Evolutionary conservation across 1,139 yeast species (phyloP).

Genomic region (Kodamaea sp.): DNA sequence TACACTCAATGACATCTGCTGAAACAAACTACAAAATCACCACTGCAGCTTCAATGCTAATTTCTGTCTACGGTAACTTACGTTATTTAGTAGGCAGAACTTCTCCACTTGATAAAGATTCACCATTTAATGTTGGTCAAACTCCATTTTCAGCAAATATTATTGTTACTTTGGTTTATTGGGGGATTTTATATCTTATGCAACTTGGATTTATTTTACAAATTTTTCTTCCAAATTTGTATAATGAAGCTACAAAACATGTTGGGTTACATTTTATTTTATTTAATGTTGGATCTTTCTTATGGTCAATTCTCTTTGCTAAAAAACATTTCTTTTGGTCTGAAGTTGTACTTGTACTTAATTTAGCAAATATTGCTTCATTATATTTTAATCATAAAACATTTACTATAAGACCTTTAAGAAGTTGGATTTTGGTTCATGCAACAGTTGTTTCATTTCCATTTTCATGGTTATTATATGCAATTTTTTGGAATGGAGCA

Average conservation of each 20-base stretch:
- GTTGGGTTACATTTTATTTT: constrained; percentile 61
- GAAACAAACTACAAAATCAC: constrained; percentile 38
- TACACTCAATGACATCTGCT: not conserved
- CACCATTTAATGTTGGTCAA: constrained; percentile 40
- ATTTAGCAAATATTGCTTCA: constrained; percentile 54
- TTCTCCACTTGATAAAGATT: constrained; percentile 39
- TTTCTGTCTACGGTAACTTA: constrained; percentile 53
- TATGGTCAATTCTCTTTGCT: constrained; percentile 62
- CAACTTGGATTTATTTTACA: constrained; percentile 55
- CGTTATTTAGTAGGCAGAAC: constrained; percentile 50
- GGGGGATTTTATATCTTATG: constrained; percentile 51
- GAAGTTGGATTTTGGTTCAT: constrained; percentile 57
- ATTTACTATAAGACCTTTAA: constrained; percentile 48
- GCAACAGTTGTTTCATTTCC: constrained; percentile 68
- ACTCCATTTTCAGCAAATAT: constrained; percentile 71
- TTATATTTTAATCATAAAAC: constrained; percentile 62
- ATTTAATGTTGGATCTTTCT: constrained; percentile 56
- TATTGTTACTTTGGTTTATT: constrained; percentile 50
- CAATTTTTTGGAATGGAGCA: constrained; percentile 82
- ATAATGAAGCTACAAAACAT: constrained; percentile 23
- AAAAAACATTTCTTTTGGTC: constrained; percentile 52
- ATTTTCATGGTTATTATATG: constrained; percentile 67
- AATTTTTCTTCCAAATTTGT: constrained; percentile 45
- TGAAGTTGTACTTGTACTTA: constrained; percentile 55
- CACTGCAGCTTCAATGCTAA: constrained; percentile 46